These are phyloP conservation scores for Geranium brycei DNA, from an alignment of 345 rosid species.

Conservation along the genomic window DNA sequence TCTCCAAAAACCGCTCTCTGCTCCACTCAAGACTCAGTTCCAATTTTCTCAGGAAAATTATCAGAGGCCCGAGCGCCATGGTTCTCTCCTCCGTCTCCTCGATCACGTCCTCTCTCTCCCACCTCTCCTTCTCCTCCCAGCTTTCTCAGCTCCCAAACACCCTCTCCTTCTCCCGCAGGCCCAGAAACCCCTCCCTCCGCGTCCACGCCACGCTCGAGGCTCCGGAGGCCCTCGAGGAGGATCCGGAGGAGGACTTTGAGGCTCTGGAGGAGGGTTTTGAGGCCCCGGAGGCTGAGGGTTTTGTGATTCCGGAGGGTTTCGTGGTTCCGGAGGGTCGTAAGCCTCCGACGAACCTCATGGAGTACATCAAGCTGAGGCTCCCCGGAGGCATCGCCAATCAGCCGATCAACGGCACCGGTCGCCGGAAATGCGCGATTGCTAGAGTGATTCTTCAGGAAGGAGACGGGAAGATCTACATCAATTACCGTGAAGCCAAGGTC, in stretches of 20 bases:
- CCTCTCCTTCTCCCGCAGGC: slow-evolving; percentile 23
- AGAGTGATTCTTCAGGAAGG: slow-evolving; percentile 93
- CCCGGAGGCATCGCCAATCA: slow-evolving; percentile 95
- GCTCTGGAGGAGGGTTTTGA: too few species aligned
- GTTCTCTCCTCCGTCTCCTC: slow-evolving; percentile 47
- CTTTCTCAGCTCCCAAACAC: slow-evolving; percentile 36
- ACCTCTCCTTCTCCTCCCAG: slow-evolving; percentile 72
- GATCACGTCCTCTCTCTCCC: slow-evolving; percentile 51
- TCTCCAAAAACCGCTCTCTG: too few species aligned
- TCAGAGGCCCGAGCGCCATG: slow-evolving; percentile 16
- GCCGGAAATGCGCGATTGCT: slow-evolving; percentile 84
- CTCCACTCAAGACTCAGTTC: neutral
- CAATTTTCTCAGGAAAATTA: neutral
- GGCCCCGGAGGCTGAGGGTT: too few species aligned
- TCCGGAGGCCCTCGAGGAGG: slow-evolving; percentile 18
- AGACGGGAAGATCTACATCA: slow-evolving; percentile 68
- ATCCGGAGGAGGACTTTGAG: too few species aligned
- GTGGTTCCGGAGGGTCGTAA: slow-evolving; percentile 16
- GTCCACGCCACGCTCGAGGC: slow-evolving; percentile 44
- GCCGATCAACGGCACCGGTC: slow-evolving; percentile 72
- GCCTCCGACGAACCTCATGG: slow-evolving; percentile 26
- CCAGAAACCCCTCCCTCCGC: slow-evolving; percentile 25
- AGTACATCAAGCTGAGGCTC: slow-evolving; percentile 68
- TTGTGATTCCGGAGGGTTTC: too few species aligned
- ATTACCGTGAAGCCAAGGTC: slow-evolving; percentile 82